phyloP scores from a whole-genome alignment of 495 filamentous ascomycete genomes.

The Aspergillus baeticus region DNA sequence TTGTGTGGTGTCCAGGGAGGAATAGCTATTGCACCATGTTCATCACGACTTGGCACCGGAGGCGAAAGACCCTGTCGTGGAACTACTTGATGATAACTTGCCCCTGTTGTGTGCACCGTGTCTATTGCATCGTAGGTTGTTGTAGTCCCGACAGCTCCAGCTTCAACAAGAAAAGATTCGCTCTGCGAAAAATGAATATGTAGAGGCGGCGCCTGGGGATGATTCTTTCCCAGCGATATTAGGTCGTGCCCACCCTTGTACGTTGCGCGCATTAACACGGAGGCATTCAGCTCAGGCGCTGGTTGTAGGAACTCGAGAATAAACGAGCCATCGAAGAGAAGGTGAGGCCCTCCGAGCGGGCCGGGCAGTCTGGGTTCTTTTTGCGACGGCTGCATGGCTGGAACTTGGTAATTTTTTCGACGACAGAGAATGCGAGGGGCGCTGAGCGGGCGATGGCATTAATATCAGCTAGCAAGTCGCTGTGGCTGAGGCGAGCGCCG shows the following conservation, averaged over 20 bases:
- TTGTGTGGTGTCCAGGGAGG: slow-evolving; percentile 7
- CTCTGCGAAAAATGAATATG: slow-evolving; percentile 13
- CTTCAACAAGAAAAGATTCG: slow-evolving; percentile 12
- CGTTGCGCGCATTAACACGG: slow-evolving; percentile 13
- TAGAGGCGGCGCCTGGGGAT: slow-evolving; percentile 13
- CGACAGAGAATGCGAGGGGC: too few relatives aligned
- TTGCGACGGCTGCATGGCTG: neutral
- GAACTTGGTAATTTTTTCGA: too few relatives aligned
- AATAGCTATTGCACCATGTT: slow-evolving; percentile 4
- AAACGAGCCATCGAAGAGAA: slow-evolving; percentile 15
- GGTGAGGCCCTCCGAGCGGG: slow-evolving; percentile 9
- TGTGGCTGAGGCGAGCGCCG: too few relatives aligned
- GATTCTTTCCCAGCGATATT: slow-evolving; percentile 5
- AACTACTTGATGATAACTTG: neutral
- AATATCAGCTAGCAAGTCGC: too few relatives aligned
- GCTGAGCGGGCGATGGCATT: too few relatives aligned
- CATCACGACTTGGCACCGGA: neutral
- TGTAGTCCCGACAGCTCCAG: slow-evolving; percentile 9
- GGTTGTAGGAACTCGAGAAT: slow-evolving; percentile 14
- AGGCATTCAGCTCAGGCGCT: slow-evolving; percentile 7
- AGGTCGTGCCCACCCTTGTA: slow-evolving; percentile 5
- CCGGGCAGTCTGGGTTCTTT: slow-evolving; percentile 9
- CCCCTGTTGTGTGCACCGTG: slow-evolving; percentile 6
- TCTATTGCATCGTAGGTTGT: slow-evolving; percentile 12
- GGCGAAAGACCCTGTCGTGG: slow-evolving; percentile 1